phyloP scores from a whole-genome alignment of 2,329 filamentous ascomycete genomes.

The Fusarium cicatricum region DNA sequence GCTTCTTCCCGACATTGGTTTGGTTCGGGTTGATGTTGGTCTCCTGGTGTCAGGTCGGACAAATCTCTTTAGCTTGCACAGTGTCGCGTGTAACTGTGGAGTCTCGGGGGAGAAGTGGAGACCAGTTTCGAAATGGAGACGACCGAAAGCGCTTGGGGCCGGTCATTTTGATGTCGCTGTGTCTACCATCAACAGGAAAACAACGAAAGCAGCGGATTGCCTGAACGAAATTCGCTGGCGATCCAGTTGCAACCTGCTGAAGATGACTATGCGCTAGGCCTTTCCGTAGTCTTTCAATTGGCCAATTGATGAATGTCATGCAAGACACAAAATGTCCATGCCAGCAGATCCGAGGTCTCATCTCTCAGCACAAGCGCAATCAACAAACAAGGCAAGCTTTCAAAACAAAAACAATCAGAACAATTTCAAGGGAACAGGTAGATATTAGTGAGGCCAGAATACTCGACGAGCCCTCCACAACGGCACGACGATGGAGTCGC shows the following conservation, averaged over 20 bases:
- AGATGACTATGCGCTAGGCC: constrained; percentile 7
- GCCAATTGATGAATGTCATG: background rate
- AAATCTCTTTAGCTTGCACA: constrained; percentile 20
- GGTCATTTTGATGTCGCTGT: no score
- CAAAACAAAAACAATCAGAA: constrained; percentile 2
- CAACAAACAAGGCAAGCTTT: background rate
- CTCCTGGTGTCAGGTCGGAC: constrained; percentile 15
- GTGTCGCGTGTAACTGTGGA: constrained; percentile 16
- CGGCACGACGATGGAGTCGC: constrained; percentile 15
- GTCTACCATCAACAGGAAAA: background rate
- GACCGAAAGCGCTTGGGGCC: background rate
- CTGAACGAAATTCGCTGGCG: background rate
- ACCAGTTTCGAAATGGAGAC: background rate
- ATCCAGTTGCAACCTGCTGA: background rate
- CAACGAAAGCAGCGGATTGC: background rate
- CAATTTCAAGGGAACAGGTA: background rate
- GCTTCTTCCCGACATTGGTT: constrained; percentile 40
- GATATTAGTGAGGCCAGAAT: background rate
- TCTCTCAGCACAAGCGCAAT: constrained; percentile 24
- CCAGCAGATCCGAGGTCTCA: constrained; percentile 9
- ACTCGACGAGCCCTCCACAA: constrained; percentile 1
- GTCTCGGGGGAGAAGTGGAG: constrained; percentile 17
- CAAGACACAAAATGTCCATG: constrained; percentile 17
- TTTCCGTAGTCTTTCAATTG: constrained; percentile 22
- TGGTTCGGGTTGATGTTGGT: constrained; percentile 29